A percentile compares a stretch with the other conserved stretches of the same genome.
Conservation (phyloP, 306 rosid genomes). For the Elaeagnus macrophylla region DNA sequence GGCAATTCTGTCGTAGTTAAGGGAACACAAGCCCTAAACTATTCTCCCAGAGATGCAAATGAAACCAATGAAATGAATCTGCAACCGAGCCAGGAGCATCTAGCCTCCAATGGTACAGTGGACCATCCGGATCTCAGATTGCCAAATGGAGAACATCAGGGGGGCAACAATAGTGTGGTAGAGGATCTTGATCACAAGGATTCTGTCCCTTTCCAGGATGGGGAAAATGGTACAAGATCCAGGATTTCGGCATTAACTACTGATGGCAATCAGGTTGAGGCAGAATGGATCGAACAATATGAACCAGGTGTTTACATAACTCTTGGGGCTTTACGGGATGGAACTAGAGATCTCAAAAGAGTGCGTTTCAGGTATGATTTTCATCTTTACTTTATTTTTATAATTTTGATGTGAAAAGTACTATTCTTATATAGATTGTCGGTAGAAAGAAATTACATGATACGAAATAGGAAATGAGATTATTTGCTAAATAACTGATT, state of each 20-base stretch:
- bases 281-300: slow-evolving; percentile 95
- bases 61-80: slow-evolving; percentile 37
- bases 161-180: slow-evolving; percentile 36
- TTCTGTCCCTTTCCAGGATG: slow-evolving; percentile 49
- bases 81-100: slow-evolving; percentile 28
- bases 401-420: neutral
- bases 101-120: slow-evolving; percentile 34
- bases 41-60: slow-evolving; percentile 31
- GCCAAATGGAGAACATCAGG: slow-evolving; percentile 40
- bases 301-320: slow-evolving; percentile 98
- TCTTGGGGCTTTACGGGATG: slow-evolving; percentile 75
- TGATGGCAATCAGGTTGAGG: slow-evolving; percentile 57
- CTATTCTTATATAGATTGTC: neutral
- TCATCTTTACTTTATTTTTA: slow-evolving; percentile 1
- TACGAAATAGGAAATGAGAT: too few species aligned
- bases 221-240: slow-evolving; percentile 39
- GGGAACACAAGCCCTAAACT: slow-evolving; percentile 25
- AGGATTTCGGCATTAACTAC: slow-evolving; percentile 31
- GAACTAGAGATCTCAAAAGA: slow-evolving; percentile 88
- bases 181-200: slow-evolving; percentile 52
- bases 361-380: slow-evolving; percentile 85
- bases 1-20: slow-evolving; percentile 43
- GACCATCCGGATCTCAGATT: slow-evolving; percentile 29
- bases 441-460: too few species aligned
- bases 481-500: too few species aligned